Evolutionary conservation across 140 eudicot species (phyloP), one percentile per base, ranked within the genome.

Genomic region (Oenanthe javanica): DNA sequence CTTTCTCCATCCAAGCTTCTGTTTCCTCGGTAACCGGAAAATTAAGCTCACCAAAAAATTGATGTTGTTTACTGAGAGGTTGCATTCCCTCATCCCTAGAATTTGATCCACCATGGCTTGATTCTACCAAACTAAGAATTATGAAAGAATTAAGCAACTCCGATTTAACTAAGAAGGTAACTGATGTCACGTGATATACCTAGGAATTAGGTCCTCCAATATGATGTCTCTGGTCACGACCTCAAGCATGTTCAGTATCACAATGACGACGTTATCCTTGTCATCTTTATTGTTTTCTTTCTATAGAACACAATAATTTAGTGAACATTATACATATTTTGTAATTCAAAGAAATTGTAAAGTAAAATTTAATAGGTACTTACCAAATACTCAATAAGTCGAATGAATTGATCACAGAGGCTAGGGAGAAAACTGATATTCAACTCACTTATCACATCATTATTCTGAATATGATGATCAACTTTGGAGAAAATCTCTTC

Each of bases 1-100:
- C 99, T 86, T 93, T 91, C 86, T 96, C 96, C 85, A 86, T 87
- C 99, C 99, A 96, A 72, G 91, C 89, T 82, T 89, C 94, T 43
- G 88, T 85, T 55, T 85, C 93, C 77, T 86, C 45, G 31, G 81
- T 89, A 63, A 96, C 83, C 47, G 99, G 99, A 86, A 96, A 96
- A 54, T 79, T 83, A 76, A 96, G 90, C 16, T 79, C 57, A 9
- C 85, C 89, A 78, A 95, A 95, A 76, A 78, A 76, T 82, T 86
- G 90, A 82, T 77, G 76, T 0, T 82, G 93, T 82, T 89, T 84
- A 12, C 89, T 90, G 16, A 84, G 91, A 1, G 88, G 85, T 27
- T 84, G 78, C 88, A 90, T 86, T 42, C 82, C 97, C 83, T 86
- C 97, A 79, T 89, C 83, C 77, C 63, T 63, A 72, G 85, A 92